Evolutionary conservation across 495 filamentous ascomycete species (phyloP).

Genomic region (Chaetomium tenue): DNA sequence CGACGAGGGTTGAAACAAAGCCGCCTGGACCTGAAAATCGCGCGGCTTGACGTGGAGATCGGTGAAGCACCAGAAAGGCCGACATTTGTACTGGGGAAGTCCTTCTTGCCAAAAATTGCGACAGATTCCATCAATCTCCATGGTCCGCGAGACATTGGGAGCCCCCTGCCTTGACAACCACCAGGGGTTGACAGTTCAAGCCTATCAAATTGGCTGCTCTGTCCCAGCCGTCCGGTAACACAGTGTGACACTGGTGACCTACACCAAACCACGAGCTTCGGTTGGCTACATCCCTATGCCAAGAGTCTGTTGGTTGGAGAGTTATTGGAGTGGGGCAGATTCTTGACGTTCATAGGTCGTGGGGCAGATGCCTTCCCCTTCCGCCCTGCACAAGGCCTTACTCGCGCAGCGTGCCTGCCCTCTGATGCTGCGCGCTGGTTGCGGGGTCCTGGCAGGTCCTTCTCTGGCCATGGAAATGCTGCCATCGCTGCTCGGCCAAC

Average conservation of each 20-base stretch:
- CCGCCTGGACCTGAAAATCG: not conserved
- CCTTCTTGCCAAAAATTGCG: not conserved
- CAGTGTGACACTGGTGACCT: not conserved
- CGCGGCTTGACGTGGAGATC: not conserved
- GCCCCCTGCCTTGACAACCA: not conserved
- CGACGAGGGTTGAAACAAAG: not conserved
- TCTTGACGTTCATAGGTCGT: not conserved
- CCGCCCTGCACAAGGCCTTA: not conserved
- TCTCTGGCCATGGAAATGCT: not conserved
- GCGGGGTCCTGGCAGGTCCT: not conserved
- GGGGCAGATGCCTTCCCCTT: not conserved
- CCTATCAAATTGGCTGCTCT: not conserved
- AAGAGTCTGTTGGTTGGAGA: slow-evolving; percentile 8
- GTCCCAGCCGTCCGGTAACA: not conserved
- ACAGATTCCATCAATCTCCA: not conserved
- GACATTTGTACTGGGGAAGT: not conserved
- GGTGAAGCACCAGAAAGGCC: not conserved
- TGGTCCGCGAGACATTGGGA: not conserved
- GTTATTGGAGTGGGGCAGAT: not conserved
- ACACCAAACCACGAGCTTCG: not conserved
- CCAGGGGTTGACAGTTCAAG: not conserved
- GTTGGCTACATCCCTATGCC: not conserved
- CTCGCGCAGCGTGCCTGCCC: not conserved
- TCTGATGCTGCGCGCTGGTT: not conserved
- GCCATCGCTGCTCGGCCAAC: not conserved